Evolutionary conservation across 164 flowering plant species (phyloP).

Genomic region (Paratinospora sagittata): DNA sequence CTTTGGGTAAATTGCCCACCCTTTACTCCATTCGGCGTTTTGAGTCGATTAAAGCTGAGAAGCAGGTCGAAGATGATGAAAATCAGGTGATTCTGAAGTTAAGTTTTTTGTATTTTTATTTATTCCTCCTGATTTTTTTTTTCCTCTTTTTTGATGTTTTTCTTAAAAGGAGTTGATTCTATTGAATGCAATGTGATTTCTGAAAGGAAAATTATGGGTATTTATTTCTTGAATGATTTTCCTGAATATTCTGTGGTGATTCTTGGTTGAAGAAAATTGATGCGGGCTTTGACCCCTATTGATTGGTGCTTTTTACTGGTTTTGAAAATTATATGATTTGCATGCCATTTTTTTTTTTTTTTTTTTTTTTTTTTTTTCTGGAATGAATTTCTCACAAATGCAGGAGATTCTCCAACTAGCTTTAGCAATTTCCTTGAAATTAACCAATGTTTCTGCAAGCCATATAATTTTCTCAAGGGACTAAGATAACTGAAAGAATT

Average conservation of each 20-base stretch:
- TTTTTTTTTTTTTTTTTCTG: neutral
- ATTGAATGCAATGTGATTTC: too few relatives aligned
- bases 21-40: slow-evolving; percentile 33
- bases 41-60: slow-evolving; percentile 29
- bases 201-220: too few relatives aligned
- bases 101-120: neutral
- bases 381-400: neutral
- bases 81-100: slow-evolving; percentile 23
- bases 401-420: neutral
- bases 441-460: neutral
- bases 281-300: neutral
- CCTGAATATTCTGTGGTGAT: too few relatives aligned
- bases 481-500: neutral
- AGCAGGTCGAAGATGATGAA: slow-evolving; percentile 18
- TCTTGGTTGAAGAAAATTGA: too few relatives aligned
- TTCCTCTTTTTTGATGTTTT: too few relatives aligned
- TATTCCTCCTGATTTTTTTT: neutral
- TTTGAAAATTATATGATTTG: neutral
- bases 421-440: too few relatives aligned
- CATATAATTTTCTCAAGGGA: too few relatives aligned
- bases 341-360: neutral
- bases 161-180: too few relatives aligned
- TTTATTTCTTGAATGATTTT: too few relatives aligned
- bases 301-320: neutral
- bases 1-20: slow-evolving; percentile 10